phyloP scores from a whole-genome alignment of 1,284 basidiomycete species.

The Fomitiporia mediterranea region DNA sequence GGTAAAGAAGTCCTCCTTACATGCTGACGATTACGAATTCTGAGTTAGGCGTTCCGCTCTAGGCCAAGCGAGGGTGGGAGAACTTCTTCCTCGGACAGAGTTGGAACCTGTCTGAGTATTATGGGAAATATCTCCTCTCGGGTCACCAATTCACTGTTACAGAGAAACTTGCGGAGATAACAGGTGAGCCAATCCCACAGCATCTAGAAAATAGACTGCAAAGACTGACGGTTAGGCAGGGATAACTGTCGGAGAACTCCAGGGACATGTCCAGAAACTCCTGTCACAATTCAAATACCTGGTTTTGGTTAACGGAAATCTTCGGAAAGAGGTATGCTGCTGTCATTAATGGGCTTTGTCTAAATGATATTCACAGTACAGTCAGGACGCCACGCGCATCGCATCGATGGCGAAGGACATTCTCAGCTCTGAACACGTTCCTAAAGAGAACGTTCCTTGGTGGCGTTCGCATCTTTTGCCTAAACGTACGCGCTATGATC shows the following conservation, averaged over 20 bases:
- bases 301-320: conserved; percentile 83
- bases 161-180: conserved; percentile 78
- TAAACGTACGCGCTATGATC: conserved; percentile 40
- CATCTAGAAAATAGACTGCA: not conserved
- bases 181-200: conserved; percentile 53
- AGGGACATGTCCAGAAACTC: conserved; percentile 60
- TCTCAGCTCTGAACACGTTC: conserved; percentile 54
- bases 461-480: conserved; percentile 69
- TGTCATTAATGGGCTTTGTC: conserved; percentile 16
- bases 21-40: not conserved
- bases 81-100: conserved; percentile 89
- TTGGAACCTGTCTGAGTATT: conserved; percentile 80
- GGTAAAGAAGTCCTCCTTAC: too few species aligned
- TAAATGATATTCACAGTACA: too few species aligned
- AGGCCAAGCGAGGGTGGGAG: conserved; percentile 72
- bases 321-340: conserved; percentile 66
- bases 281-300: conserved; percentile 70
- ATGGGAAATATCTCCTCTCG: conserved; percentile 65
- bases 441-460: conserved; percentile 48
- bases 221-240: conserved; percentile 35
- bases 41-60: conserved; percentile 4
- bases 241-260: conserved; percentile 69
- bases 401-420: conserved; percentile 71
- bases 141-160: conserved; percentile 76
- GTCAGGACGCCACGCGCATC: conserved; percentile 75